Conservation (phyloP, 768 basidiomycete genomes). For the Pholiota conissans region DNA sequence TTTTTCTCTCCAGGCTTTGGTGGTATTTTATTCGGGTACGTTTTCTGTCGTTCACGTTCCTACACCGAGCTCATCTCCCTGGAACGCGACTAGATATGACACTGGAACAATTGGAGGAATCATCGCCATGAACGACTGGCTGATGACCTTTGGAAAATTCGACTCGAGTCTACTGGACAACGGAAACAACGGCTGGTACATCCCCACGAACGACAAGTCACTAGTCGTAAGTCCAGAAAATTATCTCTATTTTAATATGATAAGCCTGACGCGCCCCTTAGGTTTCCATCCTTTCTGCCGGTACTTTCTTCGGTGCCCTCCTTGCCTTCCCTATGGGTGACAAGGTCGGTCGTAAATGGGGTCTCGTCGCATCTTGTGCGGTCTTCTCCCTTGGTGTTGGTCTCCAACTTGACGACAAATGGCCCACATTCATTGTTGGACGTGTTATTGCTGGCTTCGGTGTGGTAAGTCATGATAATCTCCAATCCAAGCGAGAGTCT, state of each 20-base stretch:
- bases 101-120: conserved; percentile 82
- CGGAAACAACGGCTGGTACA: conserved; percentile 17
- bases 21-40: conserved; percentile 47
- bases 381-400: conserved; percentile 63
- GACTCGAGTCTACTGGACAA: conserved; percentile 9
- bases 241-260: background rate
- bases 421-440: conserved; percentile 23
- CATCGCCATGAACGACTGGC: conserved; percentile 60
- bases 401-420: conserved; percentile 55
- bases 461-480: conserved; percentile 34
- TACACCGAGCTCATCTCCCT: background rate
- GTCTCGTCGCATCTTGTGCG: conserved; percentile 60
- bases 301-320: conserved; percentile 80
- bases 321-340: conserved; percentile 39
- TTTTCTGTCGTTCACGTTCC: background rate
- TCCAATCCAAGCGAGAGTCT: background rate
- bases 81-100: conserved; percentile 47
- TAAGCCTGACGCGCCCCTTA: background rate
- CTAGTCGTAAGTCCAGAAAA: conserved; percentile 28
- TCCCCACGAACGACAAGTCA: conserved; percentile 48
- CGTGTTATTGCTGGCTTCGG: conserved; percentile 71
- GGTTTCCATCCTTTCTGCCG: conserved; percentile 73
- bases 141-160: conserved; percentile 45
- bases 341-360: conserved; percentile 49
- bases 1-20: conserved; percentile 31